Conservation (phyloP, 2,329 filamentous ascomycete species). For the Penicillium sp. region DNA sequence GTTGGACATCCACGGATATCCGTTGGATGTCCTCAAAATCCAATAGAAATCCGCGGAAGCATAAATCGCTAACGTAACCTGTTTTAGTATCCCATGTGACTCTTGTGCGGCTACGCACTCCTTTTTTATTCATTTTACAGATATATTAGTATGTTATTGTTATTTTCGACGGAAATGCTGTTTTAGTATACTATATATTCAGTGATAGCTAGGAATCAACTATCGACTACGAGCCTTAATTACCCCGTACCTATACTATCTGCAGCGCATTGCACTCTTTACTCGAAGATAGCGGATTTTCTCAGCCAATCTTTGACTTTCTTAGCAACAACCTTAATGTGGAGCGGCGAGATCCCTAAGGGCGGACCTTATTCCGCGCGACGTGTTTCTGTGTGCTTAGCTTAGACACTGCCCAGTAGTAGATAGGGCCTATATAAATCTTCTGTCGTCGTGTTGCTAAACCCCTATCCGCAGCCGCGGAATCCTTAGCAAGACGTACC, state of each 20-base stretch:
- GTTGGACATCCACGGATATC: too few species aligned
- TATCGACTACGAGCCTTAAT: background rate
- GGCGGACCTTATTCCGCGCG: conserved; percentile 4
- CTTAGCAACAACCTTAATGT: conserved; percentile 2
- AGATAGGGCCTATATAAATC: background rate
- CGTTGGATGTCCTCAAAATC: too few species aligned
- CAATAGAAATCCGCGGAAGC: too few species aligned
- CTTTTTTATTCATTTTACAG: too few species aligned
- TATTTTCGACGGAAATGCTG: too few species aligned
- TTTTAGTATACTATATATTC: too few species aligned
- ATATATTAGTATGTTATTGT: too few species aligned
- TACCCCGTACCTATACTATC: background rate
- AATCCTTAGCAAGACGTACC: conserved; percentile 2
- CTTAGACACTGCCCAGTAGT: conserved; percentile 1
- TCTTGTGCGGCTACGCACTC: too few species aligned
- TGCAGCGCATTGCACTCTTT: conserved; percentile 3
- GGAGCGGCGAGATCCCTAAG: conserved; percentile 9
- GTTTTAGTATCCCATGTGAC: too few species aligned
- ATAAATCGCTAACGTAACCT: too few species aligned
- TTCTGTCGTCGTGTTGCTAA: background rate
- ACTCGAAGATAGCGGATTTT: background rate
- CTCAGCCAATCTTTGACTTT: conserved; percentile 1
- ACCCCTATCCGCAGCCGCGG: background rate
- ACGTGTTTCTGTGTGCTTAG: conserved; percentile 1
- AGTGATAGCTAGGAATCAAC: background rate